These are phyloP conservation scores for Zygoascus biomembranicola DNA, from an alignment of 805 yeast species.

Conservation along the genomic window DNA sequence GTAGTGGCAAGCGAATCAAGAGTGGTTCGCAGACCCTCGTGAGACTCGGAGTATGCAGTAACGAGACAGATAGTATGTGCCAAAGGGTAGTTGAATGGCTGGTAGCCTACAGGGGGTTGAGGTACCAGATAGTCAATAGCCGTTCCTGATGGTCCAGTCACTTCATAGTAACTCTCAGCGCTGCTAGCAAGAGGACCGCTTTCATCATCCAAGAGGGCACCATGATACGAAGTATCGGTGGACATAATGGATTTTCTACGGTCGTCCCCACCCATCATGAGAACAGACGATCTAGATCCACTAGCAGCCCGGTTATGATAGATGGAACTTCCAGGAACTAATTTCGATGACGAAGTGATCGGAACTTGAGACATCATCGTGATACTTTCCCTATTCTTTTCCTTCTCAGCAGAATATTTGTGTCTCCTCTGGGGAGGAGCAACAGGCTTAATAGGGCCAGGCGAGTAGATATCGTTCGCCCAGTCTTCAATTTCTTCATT, in stretches of 20 bases:
- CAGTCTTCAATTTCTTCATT: conserved; percentile 71
- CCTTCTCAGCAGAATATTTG: conserved; percentile 5
- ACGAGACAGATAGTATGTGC: conserved; percentile 68
- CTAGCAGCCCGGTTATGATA: conserved; percentile 17
- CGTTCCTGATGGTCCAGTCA: conserved; percentile 4
- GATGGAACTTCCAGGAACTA: conserved; percentile 26
- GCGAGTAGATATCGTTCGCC: conserved; percentile 55
- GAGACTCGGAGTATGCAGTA: conserved; percentile 94
- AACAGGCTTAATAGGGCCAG: conserved; percentile 29
- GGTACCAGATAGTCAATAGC: conserved; percentile 53
- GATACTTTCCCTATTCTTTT: conserved; percentile 14
- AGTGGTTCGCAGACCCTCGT: conserved; percentile 75
- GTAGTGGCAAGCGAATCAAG: conserved; percentile 91
- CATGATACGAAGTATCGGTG: conserved; percentile 22
- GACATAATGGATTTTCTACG: conserved; percentile 10
- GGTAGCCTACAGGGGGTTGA: conserved; percentile 84
- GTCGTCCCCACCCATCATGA: conserved; percentile 9
- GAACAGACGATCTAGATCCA: conserved; percentile 17
- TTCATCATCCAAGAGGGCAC: conserved; percentile 13
- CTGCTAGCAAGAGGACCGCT: background rate
- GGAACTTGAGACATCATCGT: conserved; percentile 30
- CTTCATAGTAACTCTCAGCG: background rate
- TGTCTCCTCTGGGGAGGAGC: conserved; percentile 13
- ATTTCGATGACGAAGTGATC: conserved; percentile 22
- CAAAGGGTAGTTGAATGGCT: conserved; percentile 79